These are phyloP conservation scores for Digitaria exilis DNA, from an alignment of 202 grass and related monocot species.

Conservation along the genomic window DNA sequence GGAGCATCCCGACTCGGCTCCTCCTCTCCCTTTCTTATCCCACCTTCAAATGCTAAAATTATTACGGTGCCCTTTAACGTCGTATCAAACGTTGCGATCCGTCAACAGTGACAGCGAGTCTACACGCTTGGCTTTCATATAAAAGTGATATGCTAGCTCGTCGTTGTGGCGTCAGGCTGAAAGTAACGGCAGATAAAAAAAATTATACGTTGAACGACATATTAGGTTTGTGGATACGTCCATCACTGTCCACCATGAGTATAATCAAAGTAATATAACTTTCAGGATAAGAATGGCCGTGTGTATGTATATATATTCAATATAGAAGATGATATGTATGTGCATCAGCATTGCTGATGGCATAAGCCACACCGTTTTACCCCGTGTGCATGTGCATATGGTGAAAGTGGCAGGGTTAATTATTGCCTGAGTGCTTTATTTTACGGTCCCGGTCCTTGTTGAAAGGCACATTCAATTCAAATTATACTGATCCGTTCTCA, in stretches of 20 bases:
- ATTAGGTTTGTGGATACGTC: too few species aligned
- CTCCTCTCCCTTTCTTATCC: slow-evolving; percentile 22
- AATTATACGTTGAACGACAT: neutral
- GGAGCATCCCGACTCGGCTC: neutral
- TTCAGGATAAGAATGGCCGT: slow-evolving; percentile 25
- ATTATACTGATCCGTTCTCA: neutral
- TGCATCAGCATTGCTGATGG: neutral
- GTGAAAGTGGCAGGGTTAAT: neutral
- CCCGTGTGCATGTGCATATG: neutral
- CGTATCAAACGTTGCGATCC: slow-evolving; percentile 21
- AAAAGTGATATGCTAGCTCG: neutral
- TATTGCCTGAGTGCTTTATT: neutral
- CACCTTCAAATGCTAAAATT: slow-evolving; percentile 55
- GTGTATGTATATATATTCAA: too few species aligned
- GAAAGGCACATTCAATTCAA: neutral
- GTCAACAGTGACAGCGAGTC: neutral
- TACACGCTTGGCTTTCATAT: neutral
- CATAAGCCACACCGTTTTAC: neutral
- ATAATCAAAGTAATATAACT: neutral
- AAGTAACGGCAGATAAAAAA: slow-evolving; percentile 5
- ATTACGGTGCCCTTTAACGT: slow-evolving; percentile 34
- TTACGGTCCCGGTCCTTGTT: neutral
- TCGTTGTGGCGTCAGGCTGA: slow-evolving; percentile 25
- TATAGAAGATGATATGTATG: neutral
- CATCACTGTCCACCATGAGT: too few species aligned